Conservation (phyloP, 2,329 filamentous ascomycete species). For the Penicillium sp. region DNA sequence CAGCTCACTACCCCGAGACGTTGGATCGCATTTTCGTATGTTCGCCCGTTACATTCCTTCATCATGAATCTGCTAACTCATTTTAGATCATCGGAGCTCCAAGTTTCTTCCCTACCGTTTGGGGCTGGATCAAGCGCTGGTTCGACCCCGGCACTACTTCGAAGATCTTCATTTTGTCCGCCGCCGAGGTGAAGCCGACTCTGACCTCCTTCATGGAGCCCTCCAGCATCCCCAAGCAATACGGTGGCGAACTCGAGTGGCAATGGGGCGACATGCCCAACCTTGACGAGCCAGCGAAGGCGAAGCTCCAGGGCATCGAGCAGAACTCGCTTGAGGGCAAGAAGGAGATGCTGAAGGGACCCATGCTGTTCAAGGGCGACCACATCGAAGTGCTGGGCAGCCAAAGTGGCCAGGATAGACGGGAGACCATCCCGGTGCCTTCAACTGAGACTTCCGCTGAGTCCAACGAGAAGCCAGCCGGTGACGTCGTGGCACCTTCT, state of each 20-base stretch:
- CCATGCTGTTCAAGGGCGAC: slow-evolving; percentile 35
- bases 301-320: slow-evolving; percentile 32
- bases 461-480: background rate
- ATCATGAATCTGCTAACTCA: slow-evolving; percentile 1
- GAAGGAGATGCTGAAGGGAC: slow-evolving; percentile 34
- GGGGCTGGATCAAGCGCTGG: slow-evolving; percentile 95
- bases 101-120: slow-evolving; percentile 81
- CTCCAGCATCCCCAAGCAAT: slow-evolving; percentile 80
- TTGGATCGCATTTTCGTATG: slow-evolving; percentile 73
- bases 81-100: slow-evolving; percentile 79
- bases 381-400: slow-evolving; percentile 34
- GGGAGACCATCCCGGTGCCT: slow-evolving; percentile 26
- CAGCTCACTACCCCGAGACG: slow-evolving; percentile 92
- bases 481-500: background rate
- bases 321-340: slow-evolving; percentile 25
- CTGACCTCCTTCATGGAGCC: slow-evolving; percentile 78
- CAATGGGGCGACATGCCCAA: slow-evolving; percentile 71
- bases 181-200: slow-evolving; percentile 70
- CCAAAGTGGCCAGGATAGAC: slow-evolving; percentile 33
- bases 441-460: background rate
- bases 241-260: slow-evolving; percentile 84
- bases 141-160: slow-evolving; percentile 91
- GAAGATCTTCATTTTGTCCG: slow-evolving; percentile 88
- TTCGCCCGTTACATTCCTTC: slow-evolving; percentile 4
- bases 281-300: slow-evolving; percentile 56